Base-by-base conservation (phyloP, 768 basidiomycete species). In the button mushroom (Agaricus bisporus) region DNA sequence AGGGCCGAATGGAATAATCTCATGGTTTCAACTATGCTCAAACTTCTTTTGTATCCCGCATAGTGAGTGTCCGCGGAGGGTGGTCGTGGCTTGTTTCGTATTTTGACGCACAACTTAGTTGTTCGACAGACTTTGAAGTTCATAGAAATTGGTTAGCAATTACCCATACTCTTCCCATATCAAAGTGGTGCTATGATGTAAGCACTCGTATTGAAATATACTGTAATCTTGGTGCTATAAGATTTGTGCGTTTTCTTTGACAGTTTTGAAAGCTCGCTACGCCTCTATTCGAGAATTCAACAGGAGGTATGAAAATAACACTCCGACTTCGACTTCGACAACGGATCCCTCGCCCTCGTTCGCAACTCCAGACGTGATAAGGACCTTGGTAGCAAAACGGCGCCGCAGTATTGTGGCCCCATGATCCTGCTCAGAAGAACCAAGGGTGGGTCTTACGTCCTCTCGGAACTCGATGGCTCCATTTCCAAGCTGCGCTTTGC, bases 111-210 rank as follows among this genome's bases (percentile, higher is more conserved):
- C 56, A 28, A 38, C 22, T 43, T 53, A 91, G 89, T 68, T 86
- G 83, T 45, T 97, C 95, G 9, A 98, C 95, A 48, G 95, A 98
- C 70, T 98, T 98, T 62, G 95, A 98, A 70, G 95, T 98, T n/a
- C 95, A 98, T 66, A 81, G 95, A 56, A 98, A 98, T 65, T 98
- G 95, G 95, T 78, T 98, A 54, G 95, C 95, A 25, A 89, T 97
- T 59, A 95, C 94, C 2, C 75, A 90, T 68, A 82, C 85, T 2
- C 77, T 97, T 48, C 93, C 95, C 2, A 76, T 98, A 35, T 88
- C 88, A 2, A 75, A 85, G 65, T 98, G 95, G 95, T 98, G 98
- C 65, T 86, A 82, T 66, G 94, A 98, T 68, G 94, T 95, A 71
- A 70, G 90, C 75, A 26, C 17, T 39, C 42, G 28, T 42, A 32